Percentiles rank a stretch among this genome's conserved stretches.
Conservation (phyloP, 2,329 filamentous ascomycete genomes). For the Venturia oleaginea region DNA sequence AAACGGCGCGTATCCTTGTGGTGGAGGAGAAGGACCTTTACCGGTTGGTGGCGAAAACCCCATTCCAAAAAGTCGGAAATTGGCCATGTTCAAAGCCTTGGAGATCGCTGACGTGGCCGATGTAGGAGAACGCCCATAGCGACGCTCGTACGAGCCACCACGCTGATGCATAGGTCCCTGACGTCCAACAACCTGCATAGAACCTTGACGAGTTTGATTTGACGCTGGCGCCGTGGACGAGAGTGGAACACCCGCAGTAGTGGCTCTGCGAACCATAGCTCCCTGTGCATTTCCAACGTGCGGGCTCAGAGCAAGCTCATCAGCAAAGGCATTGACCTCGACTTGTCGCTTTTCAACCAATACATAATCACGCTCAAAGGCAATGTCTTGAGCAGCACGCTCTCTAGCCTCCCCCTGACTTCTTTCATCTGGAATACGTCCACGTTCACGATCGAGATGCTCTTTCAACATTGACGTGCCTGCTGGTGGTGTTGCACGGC, state of each 20-base stretch:
- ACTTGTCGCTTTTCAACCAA: constrained; percentile 91
- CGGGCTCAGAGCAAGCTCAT: constrained; percentile 82
- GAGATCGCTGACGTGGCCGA: constrained; percentile 87
- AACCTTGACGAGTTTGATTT: constrained; percentile 48
- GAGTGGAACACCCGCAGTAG: constrained; percentile 63
- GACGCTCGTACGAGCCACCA: constrained; percentile 71
- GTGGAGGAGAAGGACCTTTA: constrained; percentile 62
- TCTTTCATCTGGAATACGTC: constrained; percentile 28
- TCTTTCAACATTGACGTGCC: constrained; percentile 41
- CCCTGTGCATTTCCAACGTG: constrained; percentile 46
- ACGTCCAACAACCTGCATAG: constrained; percentile 61
- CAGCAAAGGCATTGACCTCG: constrained; percentile 93
- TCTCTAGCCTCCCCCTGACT: constrained; percentile 43
- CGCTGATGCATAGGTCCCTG: constrained; percentile 58
- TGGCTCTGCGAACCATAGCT: constrained; percentile 63
- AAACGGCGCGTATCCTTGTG: constrained; percentile 69
- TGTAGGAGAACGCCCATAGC: constrained; percentile 58
- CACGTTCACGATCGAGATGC: constrained; percentile 34
- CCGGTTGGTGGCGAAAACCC: constrained; percentile 55
- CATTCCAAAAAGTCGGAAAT: constrained; percentile 63
- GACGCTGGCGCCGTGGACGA: constrained; percentile 52
- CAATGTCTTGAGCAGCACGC: constrained; percentile 72
- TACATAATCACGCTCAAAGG: constrained; percentile 89
- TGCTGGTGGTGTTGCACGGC: constrained; percentile 35
- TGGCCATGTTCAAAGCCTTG: constrained; percentile 91